phyloP scores from a whole-genome alignment of 2,329 filamentous ascomycete genomes.

The Harringtonia aguacate region DNA sequence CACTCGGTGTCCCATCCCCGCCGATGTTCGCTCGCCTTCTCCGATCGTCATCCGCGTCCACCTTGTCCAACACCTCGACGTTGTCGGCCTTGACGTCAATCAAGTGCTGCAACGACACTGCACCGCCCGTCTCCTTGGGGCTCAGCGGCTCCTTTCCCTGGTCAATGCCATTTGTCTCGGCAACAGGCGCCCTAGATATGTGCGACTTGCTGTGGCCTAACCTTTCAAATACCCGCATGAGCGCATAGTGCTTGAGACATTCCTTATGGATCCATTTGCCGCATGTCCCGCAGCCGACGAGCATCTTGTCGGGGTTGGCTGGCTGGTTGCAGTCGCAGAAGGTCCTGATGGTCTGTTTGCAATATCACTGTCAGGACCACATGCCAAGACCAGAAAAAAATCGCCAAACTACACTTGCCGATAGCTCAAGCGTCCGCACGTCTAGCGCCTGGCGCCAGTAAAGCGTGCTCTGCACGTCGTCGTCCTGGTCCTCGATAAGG shows the following conservation, averaged over 20 bases:
- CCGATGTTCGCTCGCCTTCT: too few relatives aligned
- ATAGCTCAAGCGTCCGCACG: slow-evolving; percentile 43
- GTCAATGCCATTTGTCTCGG: too few relatives aligned
- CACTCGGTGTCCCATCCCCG: too few relatives aligned
- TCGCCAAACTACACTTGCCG: slow-evolving; percentile 29
- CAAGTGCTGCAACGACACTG: too few relatives aligned
- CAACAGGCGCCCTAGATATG: too few relatives aligned
- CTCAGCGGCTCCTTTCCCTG: too few relatives aligned
- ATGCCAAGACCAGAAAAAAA: neutral
- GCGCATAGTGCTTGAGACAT: slow-evolving; percentile 46
- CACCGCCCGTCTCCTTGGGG: too few relatives aligned
- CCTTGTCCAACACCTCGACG: too few relatives aligned
- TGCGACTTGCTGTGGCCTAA: too few relatives aligned
- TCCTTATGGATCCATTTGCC: slow-evolving; percentile 53
- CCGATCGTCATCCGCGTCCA: too few relatives aligned
- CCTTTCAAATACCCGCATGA: slow-evolving; percentile 37
- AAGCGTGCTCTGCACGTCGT: slow-evolving; percentile 45
- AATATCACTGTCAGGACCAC: neutral
- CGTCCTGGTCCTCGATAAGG: slow-evolving; percentile 60
- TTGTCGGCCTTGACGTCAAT: too few relatives aligned
- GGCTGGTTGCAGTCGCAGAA: slow-evolving; percentile 50
- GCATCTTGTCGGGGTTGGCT: slow-evolving; percentile 49
- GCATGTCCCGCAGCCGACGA: slow-evolving; percentile 43
- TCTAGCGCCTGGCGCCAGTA: slow-evolving; percentile 58
- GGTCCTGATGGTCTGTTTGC: slow-evolving; percentile 40